Evolutionary conservation across 495 filamentous ascomycete species (phyloP), one percentile per base, ranked within the genome.

Genomic region (Penicillium steckii): DNA sequence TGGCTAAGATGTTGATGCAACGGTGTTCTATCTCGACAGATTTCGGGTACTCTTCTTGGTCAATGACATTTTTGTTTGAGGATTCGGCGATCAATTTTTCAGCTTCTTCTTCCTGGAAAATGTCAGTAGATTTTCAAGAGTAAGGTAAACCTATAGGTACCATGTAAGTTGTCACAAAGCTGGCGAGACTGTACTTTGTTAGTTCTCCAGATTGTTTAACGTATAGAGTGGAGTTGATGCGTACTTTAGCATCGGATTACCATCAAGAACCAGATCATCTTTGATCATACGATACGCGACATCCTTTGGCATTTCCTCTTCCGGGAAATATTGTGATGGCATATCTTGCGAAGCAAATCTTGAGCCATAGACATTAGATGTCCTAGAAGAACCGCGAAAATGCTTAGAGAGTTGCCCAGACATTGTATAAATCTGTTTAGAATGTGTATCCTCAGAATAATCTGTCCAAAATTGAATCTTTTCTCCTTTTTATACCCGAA

Each of bases 41-140:
- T 65, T 89, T 87, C 3, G 89, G 89, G 65, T 93, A 93, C 71
- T 95, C 88, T 70, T 93, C 89, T 69, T 92, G 93, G 68, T 91
- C 88, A 71, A 88, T 88, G 77, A 95, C 91, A 75, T 95, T 95
- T 72, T 95, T 95, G 65, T 86, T 81, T 60, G 93, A 85, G 57
- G 84, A 82, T 59, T 94, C 89, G 65, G 83, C 75, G 88, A 95
- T 94, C 65, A 95, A 82, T 69, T 90, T 89, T 72, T 94, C 87
- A 21, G 84, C 89, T 74, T 95, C 90, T 48, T 92, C 87, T 71
- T 95, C 90, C 85, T 86, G 45, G 13, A 6, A 35, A 6, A 3
- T 27, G 18, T 49, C 17, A 45, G 23, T 12, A 21, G 4, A 7
- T 27, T 2, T 22, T 23, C 18, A 7, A 45, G 18, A 19, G 8